Percentiles rank a stretch among this genome's conserved stretches.
phyloP scores from a whole-genome alignment of 768 basidiomycete genomes.

The Sutorius australiensis region DNA sequence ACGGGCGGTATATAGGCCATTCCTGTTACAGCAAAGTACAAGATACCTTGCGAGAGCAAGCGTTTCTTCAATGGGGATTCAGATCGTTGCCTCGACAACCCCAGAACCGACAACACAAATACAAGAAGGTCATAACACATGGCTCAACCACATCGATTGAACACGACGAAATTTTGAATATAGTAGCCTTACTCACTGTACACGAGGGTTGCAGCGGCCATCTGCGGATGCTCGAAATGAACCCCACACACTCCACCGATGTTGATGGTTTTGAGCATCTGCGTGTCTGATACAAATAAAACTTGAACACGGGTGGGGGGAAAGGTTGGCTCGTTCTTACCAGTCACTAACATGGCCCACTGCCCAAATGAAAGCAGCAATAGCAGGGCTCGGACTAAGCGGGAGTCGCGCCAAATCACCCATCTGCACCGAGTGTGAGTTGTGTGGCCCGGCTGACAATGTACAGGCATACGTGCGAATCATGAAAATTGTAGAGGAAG shows the following conservation, averaged over 20 bases:
- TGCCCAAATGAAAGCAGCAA: conserved; percentile 17
- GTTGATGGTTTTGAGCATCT: not conserved
- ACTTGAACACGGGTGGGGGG: not conserved
- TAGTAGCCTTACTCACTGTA: conserved; percentile 11
- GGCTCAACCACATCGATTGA: conserved; percentile 9
- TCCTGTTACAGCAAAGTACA: conserved; percentile 12
- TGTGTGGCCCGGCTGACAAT: not conserved
- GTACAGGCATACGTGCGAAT: conserved; percentile 21
- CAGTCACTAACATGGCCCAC: conserved; percentile 9
- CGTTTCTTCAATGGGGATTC: conserved; percentile 14
- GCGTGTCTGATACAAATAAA: conserved; percentile 4
- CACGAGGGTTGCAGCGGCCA: not conserved
- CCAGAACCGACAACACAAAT: conserved; percentile 13
- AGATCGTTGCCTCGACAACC: conserved; percentile 9
- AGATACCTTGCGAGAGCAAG: conserved; percentile 16
- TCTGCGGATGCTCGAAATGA: not conserved
- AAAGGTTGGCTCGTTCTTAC: conserved; percentile 4
- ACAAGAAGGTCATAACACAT: conserved; percentile 18
- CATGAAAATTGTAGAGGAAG: conserved; percentile 21
- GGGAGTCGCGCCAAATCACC: conserved; percentile 23
- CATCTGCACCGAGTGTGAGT: conserved; percentile 13
- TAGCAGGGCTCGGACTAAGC: conserved; percentile 10
- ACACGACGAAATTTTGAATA: not conserved
- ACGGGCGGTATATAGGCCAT: conserved; percentile 11
- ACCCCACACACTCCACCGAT: not conserved